These are phyloP conservation scores for Pseudocercospora fijiensis DNA, from an alignment of 2,329 filamentous ascomycete genomes.

Conservation along the genomic window DNA sequence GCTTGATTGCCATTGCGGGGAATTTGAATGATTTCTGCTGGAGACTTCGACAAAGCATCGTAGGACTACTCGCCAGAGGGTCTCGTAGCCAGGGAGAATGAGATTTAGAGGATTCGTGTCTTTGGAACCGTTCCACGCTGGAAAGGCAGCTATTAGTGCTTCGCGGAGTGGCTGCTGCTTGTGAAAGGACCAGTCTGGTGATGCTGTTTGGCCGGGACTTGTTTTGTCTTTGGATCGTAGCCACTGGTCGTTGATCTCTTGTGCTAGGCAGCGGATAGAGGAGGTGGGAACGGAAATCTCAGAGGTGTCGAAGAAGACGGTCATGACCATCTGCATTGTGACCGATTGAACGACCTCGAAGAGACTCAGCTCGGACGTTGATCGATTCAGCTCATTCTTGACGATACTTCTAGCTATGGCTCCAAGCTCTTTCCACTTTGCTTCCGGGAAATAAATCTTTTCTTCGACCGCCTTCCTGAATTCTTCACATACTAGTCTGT, in stretches of 20 bases:
- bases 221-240: neutral
- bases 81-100: neutral
- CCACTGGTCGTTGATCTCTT: neutral
- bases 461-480: neutral
- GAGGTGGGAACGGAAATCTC: neutral
- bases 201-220: neutral
- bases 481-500: neutral
- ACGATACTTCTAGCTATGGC: neutral
- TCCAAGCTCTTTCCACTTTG: neutral
- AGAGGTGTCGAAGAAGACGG: neutral
- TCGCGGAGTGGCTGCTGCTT: neutral
- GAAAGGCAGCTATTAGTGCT: neutral
- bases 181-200: neutral
- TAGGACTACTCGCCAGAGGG: neutral
- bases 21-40: neutral
- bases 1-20: neutral
- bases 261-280: neutral
- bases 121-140: neutral
- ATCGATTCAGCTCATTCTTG: neutral
- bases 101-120: neutral
- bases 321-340: neutral
- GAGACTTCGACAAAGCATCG: neutral
- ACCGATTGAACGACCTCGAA: neutral
- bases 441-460: neutral
- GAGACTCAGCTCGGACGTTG: neutral